Conservation (phyloP, 768 basidiomycete genomes). For the Chiua virens region DNA sequence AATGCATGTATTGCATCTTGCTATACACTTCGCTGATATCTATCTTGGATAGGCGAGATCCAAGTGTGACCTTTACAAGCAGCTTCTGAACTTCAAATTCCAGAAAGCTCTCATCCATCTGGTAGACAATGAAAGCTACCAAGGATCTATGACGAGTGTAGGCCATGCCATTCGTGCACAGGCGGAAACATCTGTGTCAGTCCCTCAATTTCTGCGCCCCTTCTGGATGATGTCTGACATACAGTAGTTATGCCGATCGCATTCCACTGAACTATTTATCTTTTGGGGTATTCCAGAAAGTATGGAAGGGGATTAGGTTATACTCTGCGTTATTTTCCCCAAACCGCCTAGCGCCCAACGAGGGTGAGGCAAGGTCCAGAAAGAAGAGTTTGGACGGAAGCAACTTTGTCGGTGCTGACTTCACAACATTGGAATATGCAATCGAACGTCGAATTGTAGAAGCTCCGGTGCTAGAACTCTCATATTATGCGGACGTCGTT, state of each 20-base stretch:
- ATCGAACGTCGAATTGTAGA: slow-evolving; percentile 83
- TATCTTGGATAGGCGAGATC: slow-evolving; percentile 75
- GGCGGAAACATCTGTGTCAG: slow-evolving; percentile 45
- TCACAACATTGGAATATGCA: slow-evolving; percentile 74
- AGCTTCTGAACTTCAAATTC: slow-evolving; percentile 71
- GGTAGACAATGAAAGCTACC: slow-evolving; percentile 75
- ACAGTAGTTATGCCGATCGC: slow-evolving; percentile 24
- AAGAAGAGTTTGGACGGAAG: slow-evolving; percentile 48
- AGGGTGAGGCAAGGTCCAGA: slow-evolving; percentile 1
- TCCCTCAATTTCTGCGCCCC: not conserved
- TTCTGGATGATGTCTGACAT: slow-evolving; percentile 7
- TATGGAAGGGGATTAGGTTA: slow-evolving; percentile 57
- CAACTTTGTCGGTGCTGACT: slow-evolving; percentile 56
- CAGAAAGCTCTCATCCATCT: slow-evolving; percentile 60
- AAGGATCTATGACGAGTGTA: slow-evolving; percentile 60
- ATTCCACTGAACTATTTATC: slow-evolving; percentile 36
- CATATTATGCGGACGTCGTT: slow-evolving; percentile 84
- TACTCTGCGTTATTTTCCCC: slow-evolving; percentile 37
- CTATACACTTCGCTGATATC: slow-evolving; percentile 6
- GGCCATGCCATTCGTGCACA: slow-evolving; percentile 63
- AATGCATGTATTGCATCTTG: slow-evolving; percentile 1
- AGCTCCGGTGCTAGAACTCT: slow-evolving; percentile 71
- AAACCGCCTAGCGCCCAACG: not conserved
- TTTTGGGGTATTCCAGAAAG: slow-evolving; percentile 42
- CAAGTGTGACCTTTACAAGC: slow-evolving; percentile 80